Conservation (phyloP, 805 yeast species). For the Metschnikowia hibisci region DNA sequence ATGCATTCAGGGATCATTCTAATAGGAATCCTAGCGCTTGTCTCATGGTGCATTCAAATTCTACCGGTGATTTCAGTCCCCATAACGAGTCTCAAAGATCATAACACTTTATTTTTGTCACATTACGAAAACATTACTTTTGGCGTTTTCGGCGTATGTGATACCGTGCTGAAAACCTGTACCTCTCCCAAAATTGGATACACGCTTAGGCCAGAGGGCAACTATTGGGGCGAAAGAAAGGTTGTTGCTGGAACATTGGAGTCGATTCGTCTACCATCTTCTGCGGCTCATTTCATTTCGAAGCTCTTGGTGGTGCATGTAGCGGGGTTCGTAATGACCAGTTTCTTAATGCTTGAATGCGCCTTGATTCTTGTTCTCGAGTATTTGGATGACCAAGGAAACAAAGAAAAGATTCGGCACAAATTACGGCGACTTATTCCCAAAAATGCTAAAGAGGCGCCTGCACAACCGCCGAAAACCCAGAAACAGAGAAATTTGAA, state of each 20-base stretch:
- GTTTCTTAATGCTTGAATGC: slow-evolving; percentile 12
- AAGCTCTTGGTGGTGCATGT: slow-evolving; percentile 41
- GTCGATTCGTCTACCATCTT: slow-evolving; percentile 35
- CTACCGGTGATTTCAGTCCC: slow-evolving; percentile 43
- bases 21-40: slow-evolving; percentile 24
- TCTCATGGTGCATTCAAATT: slow-evolving; percentile 35
- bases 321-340: slow-evolving; percentile 33
- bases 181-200: slow-evolving; percentile 38
- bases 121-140: slow-evolving; percentile 30
- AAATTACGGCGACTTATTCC: background rate
- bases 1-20: slow-evolving; percentile 32
- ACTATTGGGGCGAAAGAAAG: slow-evolving; percentile 1
- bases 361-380: slow-evolving; percentile 3
- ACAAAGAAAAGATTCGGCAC: background rate
- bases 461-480: background rate
- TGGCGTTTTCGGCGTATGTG: slow-evolving; percentile 45
- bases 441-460: background rate
- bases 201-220: slow-evolving; percentile 14
- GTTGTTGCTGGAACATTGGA: background rate
- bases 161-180: slow-evolving; percentile 24
- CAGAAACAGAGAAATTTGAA: background rate
- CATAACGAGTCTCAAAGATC: slow-evolving; percentile 26
- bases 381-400: background rate
- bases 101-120: slow-evolving; percentile 28
- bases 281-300: slow-evolving; percentile 37